Conservation (phyloP, 805 yeast species). For the Starmerella sp. region DNA sequence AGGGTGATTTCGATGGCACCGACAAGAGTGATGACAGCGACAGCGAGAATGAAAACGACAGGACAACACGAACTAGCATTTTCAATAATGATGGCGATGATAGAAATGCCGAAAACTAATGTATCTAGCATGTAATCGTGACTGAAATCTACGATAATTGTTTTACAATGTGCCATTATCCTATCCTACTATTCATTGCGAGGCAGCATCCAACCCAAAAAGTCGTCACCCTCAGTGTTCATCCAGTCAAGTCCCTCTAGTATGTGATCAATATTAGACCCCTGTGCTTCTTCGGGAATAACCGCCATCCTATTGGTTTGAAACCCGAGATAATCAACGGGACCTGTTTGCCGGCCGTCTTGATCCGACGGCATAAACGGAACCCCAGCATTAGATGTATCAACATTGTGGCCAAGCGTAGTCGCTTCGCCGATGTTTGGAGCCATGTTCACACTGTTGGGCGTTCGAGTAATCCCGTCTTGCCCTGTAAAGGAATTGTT, state of each 20-base stretch:
- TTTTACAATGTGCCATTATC: not conserved
- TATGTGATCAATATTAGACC: conserved; percentile 24
- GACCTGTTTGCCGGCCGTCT: not conserved
- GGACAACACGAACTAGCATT: not conserved
- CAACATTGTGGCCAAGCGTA: not conserved
- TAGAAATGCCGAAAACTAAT: not conserved
- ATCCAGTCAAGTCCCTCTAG: conserved; percentile 73
- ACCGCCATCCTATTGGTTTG: not conserved
- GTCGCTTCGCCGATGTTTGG: not conserved
- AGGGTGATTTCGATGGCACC: too few species aligned
- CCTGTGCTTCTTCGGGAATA: not conserved
- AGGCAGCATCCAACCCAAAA: conserved; percentile 70
- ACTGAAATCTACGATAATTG: not conserved
- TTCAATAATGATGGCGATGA: not conserved
- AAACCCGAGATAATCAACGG: not conserved
- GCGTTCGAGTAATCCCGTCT: not conserved
- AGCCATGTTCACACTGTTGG: not conserved
- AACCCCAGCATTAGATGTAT: not conserved
- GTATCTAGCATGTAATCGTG: not conserved
- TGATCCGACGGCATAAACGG: not conserved
- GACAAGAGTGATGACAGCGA: not conserved
- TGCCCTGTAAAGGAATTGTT: not conserved
- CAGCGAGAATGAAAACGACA: not conserved
- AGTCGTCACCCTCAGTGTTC: conserved; percentile 72
- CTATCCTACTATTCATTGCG: conserved; percentile 12